phyloP scores from a whole-genome alignment of 2,329 filamentous ascomycete species.

The Pseudopyricularia javanii region DNA sequence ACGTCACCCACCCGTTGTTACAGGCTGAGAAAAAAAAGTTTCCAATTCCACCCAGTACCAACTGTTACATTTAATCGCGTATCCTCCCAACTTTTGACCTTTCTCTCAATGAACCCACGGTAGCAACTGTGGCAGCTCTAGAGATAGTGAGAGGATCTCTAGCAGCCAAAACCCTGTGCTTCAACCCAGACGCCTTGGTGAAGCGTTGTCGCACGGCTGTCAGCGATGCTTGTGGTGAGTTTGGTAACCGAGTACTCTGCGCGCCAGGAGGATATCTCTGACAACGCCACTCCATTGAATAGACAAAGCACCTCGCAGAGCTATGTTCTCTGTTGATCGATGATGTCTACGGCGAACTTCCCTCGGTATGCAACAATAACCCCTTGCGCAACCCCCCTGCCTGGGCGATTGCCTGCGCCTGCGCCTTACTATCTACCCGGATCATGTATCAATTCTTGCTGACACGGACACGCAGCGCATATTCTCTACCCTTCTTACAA shows the following conservation, averaged over 20 bases:
- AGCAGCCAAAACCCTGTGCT: conserved; percentile 41
- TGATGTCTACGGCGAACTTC: conserved; percentile 82
- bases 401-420: neutral
- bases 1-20: conserved; percentile 4
- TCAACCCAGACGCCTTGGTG: neutral
- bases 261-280: neutral
- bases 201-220: conserved; percentile 1
- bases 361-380: conserved; percentile 54
- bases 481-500: conserved; percentile 63
- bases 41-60: neutral
- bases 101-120: conserved; percentile 45
- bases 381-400: neutral
- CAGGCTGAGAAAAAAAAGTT: conserved; percentile 2
- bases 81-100: neutral
- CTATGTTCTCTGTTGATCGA: conserved; percentile 83
- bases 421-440: conserved; percentile 4
- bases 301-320: conserved; percentile 69
- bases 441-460: neutral
- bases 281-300: neutral
- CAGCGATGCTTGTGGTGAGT: conserved; percentile 23
- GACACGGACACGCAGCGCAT: conserved; percentile 51
- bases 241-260: neutral
- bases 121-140: conserved; percentile 64
- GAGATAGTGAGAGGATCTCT: conserved; percentile 70
- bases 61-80: neutral